Evolutionary conservation across 192 early-diverging fungal species (phyloP), one percentile per base, ranked within the genome.

Genomic region (Haplosporangium gracile): DNA sequence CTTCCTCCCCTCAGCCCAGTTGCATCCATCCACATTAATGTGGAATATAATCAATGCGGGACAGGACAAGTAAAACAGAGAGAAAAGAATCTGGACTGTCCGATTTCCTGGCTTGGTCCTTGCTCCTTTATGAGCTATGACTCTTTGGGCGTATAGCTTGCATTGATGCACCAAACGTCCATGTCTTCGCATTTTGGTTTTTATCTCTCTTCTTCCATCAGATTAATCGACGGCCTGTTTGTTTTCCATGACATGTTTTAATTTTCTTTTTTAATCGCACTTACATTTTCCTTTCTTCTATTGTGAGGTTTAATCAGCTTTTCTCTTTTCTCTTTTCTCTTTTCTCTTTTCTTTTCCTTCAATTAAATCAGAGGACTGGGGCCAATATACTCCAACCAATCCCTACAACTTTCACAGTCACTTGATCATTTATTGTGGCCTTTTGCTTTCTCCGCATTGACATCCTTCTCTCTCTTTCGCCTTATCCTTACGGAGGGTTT

Each of bases 81-180:
- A 60, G n/a, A 26, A n/a, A 60, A 32, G 60, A 34, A 29, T 65
- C 60, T 65, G 60, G 60, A 65, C 60, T 65, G 29, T 65, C 60
- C 26, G 5, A 65, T 32, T 65, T 65, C 32, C 49, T 18, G 49
- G 26, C 29, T 11, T 32, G n/a, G 11, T 65, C n/a, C 22, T 26
- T 57, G 26, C 49, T 65, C 60, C 26, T 10, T 45, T 15, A 15
- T 45, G 43, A 15, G 60, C 2, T 65, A 65, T 65, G 29, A 65
- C 4, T 32, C 60, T 65, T 51, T 65, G n/a, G 57, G 29, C 55
- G 0, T 10, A 13, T 32, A 65, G 11, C 3, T 4, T 32, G 10
- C 16, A 4, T 51, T 16, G 4, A 51, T 22, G 49, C 5, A 65
- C 26, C 8, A 65, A 65, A 65, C 60, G 29, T 65, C 29, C 29